These are phyloP conservation scores for Rutstroemia sp. DNA, from an alignment of 2,329 filamentous ascomycete genomes.

Conservation along the genomic window DNA sequence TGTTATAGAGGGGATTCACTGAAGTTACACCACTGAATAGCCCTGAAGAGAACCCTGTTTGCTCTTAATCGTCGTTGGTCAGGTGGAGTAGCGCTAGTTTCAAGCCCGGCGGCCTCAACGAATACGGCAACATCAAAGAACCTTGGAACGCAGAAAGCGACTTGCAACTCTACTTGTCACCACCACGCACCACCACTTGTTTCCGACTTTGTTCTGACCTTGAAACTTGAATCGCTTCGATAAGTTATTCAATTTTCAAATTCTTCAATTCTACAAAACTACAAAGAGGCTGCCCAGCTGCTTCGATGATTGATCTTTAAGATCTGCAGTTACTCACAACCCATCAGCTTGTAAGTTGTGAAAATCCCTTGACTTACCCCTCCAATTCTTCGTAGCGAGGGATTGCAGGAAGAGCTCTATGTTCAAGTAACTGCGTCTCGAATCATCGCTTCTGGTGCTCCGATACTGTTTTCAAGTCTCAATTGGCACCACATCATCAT, in stretches of 20 bases:
- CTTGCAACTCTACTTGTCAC: too few species aligned
- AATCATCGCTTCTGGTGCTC: not conserved
- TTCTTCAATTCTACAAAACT: too few species aligned
- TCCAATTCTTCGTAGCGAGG: not conserved
- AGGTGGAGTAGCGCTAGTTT: too few species aligned
- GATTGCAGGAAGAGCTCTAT: not conserved
- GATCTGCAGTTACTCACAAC: not conserved
- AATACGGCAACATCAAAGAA: too few species aligned
- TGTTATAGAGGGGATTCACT: too few species aligned
- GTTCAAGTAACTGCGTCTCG: not conserved
- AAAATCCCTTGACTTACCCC: not conserved
- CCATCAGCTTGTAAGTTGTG: not conserved
- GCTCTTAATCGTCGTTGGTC: too few species aligned
- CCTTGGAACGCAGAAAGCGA: too few species aligned
- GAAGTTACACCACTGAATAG: too few species aligned
- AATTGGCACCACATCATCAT: constrained; percentile 3
- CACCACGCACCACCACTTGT: not conserved
- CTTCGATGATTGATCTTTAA: constrained; percentile 20
- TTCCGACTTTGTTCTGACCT: not conserved
- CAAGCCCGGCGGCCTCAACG: too few species aligned
- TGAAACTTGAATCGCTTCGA: not conserved
- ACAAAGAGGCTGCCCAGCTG: not conserved
- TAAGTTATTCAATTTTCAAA: not conserved
- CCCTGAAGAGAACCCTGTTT: too few species aligned
- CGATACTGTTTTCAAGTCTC: not conserved